Percentiles rank a stretch among this genome's conserved stretches.
Conservation (phyloP, 768 basidiomycete genomes). For the Hygrocybe coccinea region DNA sequence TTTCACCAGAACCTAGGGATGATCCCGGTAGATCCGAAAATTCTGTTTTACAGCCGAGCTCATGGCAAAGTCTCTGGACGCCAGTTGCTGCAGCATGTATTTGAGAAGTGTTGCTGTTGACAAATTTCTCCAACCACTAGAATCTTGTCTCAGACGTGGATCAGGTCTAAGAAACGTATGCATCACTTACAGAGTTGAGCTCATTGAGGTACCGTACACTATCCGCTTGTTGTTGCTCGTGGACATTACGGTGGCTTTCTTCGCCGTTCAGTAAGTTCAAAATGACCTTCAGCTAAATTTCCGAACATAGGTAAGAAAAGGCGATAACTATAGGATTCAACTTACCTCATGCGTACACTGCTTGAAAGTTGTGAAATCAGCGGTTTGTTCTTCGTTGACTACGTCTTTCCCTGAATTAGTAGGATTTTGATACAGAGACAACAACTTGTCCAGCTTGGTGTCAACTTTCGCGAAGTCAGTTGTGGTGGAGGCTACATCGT, state of each 20-base stretch:
- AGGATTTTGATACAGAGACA: not conserved
- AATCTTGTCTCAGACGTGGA: constrained; percentile 2
- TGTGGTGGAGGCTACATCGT: not conserved
- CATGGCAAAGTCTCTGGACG: constrained; percentile 55
- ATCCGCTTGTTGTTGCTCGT: constrained; percentile 65
- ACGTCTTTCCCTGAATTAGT: not conserved
- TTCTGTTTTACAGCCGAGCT: constrained; percentile 37
- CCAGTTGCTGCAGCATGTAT: constrained; percentile 57
- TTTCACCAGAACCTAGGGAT: constrained; percentile 6
- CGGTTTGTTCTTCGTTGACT: constrained; percentile 3
- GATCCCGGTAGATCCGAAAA: not conserved
- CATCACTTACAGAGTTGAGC: constrained; percentile 53
- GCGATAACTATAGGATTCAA: not conserved
- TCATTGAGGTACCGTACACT: constrained; percentile 76
- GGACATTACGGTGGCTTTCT: constrained; percentile 42
- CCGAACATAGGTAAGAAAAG: not conserved
- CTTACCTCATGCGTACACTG: constrained; percentile 1
- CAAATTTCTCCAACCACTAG: constrained; percentile 82
- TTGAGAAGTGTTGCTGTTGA: constrained; percentile 69
- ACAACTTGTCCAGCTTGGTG: constrained; percentile 15
- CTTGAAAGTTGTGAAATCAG: not conserved
- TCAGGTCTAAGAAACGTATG: constrained; percentile 6
- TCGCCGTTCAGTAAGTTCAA: constrained; percentile 45
- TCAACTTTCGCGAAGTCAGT: constrained; percentile 10
- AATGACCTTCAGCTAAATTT: constrained; percentile 40